phyloP scores from a whole-genome alignment of 345 rosid genomes.

The Gossypium sturtianum region DNA sequence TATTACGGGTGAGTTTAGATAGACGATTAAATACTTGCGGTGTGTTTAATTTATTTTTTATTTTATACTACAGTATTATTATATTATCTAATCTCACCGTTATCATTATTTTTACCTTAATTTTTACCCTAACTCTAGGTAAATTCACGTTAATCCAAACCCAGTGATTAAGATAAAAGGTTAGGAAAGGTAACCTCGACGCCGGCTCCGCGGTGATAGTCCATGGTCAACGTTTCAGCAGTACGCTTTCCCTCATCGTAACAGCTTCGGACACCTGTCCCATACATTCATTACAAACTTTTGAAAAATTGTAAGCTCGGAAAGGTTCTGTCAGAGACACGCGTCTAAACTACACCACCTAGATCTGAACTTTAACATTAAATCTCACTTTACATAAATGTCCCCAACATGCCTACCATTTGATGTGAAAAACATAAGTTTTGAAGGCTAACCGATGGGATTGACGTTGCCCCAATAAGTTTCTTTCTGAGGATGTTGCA shows the following conservation, averaged over 20 bases:
- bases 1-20: accelerated
- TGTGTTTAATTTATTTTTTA: no score
- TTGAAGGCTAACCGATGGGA: conserved; percentile 62
- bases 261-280: conserved; percentile 96
- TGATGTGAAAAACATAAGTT: no score
- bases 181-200: conserved; percentile 56
- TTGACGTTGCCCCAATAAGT: conserved; percentile 99
- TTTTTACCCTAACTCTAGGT: accelerated
- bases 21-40: accelerated
- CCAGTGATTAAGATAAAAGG: no score
- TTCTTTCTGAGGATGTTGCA: conserved; percentile 97
- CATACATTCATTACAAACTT: background rate
- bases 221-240: conserved; percentile 97
- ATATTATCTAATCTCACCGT: accelerated
- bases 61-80: no score
- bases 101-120: accelerated
- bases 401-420: background rate
- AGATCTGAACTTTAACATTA: conserved; percentile 3
- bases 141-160: no score
- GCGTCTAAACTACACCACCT: background rate
- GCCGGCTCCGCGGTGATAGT: conserved; percentile 85
- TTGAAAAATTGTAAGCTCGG: background rate
- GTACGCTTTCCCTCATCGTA: conserved; percentile 98
- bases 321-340: background rate
- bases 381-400: background rate